Evolutionary conservation across 495 filamentous ascomycete genomes (phyloP), one percentile per base, ranked within the genome.

Genomic region (Hypoxylon subgilvum): DNA sequence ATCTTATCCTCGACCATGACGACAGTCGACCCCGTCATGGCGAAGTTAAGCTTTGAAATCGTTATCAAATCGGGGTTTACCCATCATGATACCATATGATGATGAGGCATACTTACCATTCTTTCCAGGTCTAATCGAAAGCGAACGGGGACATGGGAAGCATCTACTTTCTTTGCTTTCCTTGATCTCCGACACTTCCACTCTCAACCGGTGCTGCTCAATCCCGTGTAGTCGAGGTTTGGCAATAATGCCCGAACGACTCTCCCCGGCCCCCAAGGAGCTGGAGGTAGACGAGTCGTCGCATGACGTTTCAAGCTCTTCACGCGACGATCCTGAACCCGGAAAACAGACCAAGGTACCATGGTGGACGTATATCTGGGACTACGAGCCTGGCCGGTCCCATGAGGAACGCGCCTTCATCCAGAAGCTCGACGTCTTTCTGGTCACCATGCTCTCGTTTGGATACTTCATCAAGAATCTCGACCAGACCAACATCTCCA

Each of bases 401-500:
- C 52, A 46, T 17, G 49, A 56, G 46, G 48, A 74, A 69, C 61
- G 61, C 8, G 54, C 22, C 2, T 64, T 64, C 44, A 44, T 64
- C 36, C 61, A 58, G 36, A 65, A 65, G 55, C 55, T 74, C 12
- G 71, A 74, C 48, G 48, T 67, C 12, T 74, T 70, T 45, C 53
- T 74, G n/a, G 44, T 74, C n/a, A 68, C 70, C 1, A 72, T 71
- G 59, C 65, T 67, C 25, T 74, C 66, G 2, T 61, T 76, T 22
- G 72, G 69, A 21, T 78, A 71, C 38, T 79, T 79, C 64, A 67
- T 76, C 28, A 79, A 76, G 32, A 73, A 74, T 36, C 59, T 76
- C 4, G 74, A 75, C 32, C 72, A 72, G 46, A 62, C 68, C 13
- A 74, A 75, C 49, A 70, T 75, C 39, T 68, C 71, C 39, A 75